These are phyloP conservation scores for Nicotiana sylvestris DNA, from an alignment of 257 asterid genomes.

Conservation along the genomic window DNA sequence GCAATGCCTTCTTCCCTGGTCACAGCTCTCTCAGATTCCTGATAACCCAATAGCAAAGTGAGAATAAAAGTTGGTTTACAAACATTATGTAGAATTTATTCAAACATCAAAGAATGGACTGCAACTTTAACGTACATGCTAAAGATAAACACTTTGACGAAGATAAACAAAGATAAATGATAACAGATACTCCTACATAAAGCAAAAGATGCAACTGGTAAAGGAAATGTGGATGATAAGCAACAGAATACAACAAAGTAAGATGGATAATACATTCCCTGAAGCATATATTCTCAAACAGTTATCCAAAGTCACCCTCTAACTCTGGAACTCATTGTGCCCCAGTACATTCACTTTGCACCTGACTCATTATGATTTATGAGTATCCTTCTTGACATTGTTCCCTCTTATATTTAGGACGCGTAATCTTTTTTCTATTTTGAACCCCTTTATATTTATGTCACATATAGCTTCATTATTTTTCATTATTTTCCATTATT, in stretches of 20 bases:
- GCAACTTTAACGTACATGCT: background rate
- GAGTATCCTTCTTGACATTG: background rate
- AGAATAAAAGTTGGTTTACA: background rate
- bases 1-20: conserved; percentile 75
- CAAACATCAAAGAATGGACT: background rate
- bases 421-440: no score
- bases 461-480: background rate
- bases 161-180: background rate
- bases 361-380: background rate
- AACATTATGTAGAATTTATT: background rate
- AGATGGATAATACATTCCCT: background rate
- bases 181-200: background rate
- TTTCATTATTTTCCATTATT: background rate
- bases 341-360: background rate
- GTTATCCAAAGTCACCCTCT: background rate
- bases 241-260: background rate
- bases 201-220: background rate
- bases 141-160: background rate
- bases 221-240: background rate
- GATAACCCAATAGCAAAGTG: conserved; percentile 14
- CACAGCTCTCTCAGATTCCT: conserved; percentile 83
- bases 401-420: background rate
- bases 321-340: background rate
- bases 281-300: background rate
- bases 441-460: background rate